Conservation (phyloP, 352 stramenopile species). For the Phytophthora citricola region DNA sequence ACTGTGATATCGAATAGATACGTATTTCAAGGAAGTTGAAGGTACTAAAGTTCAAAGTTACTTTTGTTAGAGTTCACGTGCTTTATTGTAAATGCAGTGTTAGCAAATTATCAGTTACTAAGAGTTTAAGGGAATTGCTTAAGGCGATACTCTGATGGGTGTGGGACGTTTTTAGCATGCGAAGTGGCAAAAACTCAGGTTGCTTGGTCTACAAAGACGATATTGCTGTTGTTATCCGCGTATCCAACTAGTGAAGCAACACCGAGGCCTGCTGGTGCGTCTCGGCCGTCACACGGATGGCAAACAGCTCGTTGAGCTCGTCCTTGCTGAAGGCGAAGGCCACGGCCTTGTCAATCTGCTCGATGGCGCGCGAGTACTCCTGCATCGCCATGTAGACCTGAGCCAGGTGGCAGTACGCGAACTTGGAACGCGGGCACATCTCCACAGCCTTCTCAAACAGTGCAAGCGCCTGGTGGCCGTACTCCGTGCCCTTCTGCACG, state of each 20-base stretch:
- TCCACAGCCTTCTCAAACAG: constrained; percentile 82
- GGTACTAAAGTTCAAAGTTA: background rate
- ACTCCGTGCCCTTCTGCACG: constrained; percentile 77
- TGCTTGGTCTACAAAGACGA: constrained; percentile 30
- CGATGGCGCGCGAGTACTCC: constrained; percentile 77
- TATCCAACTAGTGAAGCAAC: constrained; percentile 58
- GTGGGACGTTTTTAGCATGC: constrained; percentile 12
- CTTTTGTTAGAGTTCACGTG: background rate
- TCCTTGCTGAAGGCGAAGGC: constrained; percentile 76
- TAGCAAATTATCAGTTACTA: no score
- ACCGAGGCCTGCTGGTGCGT: constrained; percentile 77
- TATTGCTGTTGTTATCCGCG: constrained; percentile 6
- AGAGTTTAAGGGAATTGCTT: background rate
- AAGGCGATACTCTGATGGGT: constrained; percentile 5
- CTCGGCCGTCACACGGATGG: constrained; percentile 78
- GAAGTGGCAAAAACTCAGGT: constrained; percentile 26
- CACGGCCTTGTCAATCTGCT: constrained; percentile 84
- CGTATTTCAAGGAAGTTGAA: no score
- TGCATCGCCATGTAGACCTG: constrained; percentile 90
- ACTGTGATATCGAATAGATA: background rate
- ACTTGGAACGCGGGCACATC: constrained; percentile 84
- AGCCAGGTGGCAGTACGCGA: constrained; percentile 82
- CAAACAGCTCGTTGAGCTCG: constrained; percentile 82
- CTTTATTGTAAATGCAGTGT: constrained; percentile 1
- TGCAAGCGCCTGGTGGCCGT: constrained; percentile 69